These are phyloP conservation scores for Monilinia vaccinii-corymbosi DNA, from an alignment of 2,329 filamentous ascomycete genomes.

Conservation along the genomic window DNA sequence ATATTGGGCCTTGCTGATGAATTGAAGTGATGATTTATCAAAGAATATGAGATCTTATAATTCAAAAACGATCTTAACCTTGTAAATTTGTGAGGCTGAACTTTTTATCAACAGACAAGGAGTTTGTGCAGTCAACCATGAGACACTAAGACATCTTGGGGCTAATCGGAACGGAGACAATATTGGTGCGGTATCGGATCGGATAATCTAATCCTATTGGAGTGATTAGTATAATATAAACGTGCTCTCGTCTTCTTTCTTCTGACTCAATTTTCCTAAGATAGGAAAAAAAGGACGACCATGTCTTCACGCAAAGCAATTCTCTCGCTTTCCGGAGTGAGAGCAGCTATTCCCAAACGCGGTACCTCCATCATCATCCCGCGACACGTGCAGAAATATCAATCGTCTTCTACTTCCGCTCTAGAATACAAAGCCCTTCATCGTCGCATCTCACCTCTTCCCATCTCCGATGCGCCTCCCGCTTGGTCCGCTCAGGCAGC, in stretches of 20 bases:
- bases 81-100: slow-evolving; percentile 13
- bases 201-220: neutral
- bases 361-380: slow-evolving; percentile 16
- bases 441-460: slow-evolving; percentile 75
- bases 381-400: slow-evolving; percentile 22
- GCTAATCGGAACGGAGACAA: neutral
- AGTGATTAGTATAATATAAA: neutral
- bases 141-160: neutral
- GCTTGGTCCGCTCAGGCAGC: slow-evolving; percentile 87
- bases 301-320: slow-evolving; percentile 29
- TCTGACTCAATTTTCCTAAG: slow-evolving; percentile 9
- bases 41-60: neutral
- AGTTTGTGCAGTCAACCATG: neutral
- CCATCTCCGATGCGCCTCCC: slow-evolving; percentile 66
- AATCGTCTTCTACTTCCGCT: slow-evolving; percentile 72
- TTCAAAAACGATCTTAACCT: too few species aligned
- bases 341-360: slow-evolving; percentile 18
- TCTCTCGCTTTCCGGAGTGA: slow-evolving; percentile 19
- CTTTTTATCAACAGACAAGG: slow-evolving; percentile 6
- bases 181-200: slow-evolving; percentile 9
- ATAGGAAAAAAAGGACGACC: slow-evolving; percentile 8
- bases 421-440: slow-evolving; percentile 96
- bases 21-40: neutral
- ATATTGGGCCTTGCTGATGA: neutral
- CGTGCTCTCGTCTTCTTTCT: too few species aligned